Base-by-base conservation (phyloP, 1,139 yeast genomes). In the Hansenula lynferdii region DNA sequence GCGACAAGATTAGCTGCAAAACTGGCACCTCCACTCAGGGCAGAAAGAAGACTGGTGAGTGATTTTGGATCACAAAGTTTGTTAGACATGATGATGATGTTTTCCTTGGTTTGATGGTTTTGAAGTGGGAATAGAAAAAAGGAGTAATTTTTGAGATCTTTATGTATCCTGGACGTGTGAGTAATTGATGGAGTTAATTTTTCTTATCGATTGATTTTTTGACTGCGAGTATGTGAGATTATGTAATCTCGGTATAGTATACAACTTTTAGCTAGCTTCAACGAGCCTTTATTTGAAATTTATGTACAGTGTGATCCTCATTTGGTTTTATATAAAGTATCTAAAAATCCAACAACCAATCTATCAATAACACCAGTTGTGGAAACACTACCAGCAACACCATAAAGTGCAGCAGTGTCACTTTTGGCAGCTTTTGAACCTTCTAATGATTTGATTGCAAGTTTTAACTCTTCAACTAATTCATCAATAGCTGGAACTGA, bases 351-450 rank as follows among this genome's bases (percentile, higher is more conserved):
- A 20, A 76, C 82, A 36, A 90, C 83, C 20, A 90, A 62, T 42
- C 73, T 69, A 44, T 84, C 95, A 5, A 90, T 96, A n/a, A 92
- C 80, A 2, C 95, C 94, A 0, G 80, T 74, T 0, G 97, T 86
- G 42, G 75, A 68, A 25, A 92, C 77, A 54, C 92, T 85, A 7
- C 96, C 97, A 1, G 97, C 97, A 35, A 90, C 95, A 48, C 98
- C 97, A 56, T 92, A 92, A 38, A 92, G 58, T 1, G 94, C 95
- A 17, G 96, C 92, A 3, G 95, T 86, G 41, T 78, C 85, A 32
- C 83, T 62, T 28, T 50, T 42, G 3, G 36, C 36, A 15, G 28
- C 19, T 5, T 39, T 39, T n/a, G 38, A 23, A 10, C 56, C 58
- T 3, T 62, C 61, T 32, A 77, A 56, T 32, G 69, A 75, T 17